Evolutionary conservation across 2,329 filamentous ascomycete species (phyloP).

Genomic region (Fusarium anguioides): DNA sequence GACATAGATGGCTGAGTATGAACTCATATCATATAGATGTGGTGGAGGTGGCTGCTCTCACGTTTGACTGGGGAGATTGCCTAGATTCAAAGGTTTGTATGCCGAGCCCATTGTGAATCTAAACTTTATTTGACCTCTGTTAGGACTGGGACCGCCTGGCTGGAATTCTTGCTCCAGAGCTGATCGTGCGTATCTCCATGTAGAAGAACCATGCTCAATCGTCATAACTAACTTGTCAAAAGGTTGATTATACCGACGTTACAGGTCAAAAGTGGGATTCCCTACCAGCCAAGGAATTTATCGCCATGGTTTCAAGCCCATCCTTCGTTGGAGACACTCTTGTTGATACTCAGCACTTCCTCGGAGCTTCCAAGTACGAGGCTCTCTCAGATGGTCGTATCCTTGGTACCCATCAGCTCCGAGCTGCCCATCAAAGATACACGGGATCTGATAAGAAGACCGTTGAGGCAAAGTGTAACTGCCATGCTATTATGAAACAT

Average conservation of each 20-base stretch:
- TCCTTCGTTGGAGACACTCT: conserved; percentile 8
- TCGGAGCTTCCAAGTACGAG: conserved; percentile 1
- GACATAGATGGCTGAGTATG: too few species aligned
- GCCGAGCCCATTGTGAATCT: accelerated
- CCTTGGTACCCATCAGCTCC: neutral
- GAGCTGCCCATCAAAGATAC: conserved; percentile 15
- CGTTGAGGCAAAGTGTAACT: conserved; percentile 4
- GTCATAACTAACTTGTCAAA: neutral
- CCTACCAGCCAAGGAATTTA: conserved; percentile 1
- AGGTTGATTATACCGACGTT: conserved; percentile 5
- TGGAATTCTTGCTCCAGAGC: neutral
- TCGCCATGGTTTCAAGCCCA: conserved; percentile 1
- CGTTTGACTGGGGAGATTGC: conserved; percentile 7
- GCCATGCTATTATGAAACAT: conserved; percentile 7
- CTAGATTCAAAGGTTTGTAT: neutral
- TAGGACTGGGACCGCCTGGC: conserved; percentile 4
- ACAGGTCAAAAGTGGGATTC: neutral
- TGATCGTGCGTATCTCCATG: neutral
- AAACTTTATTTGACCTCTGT: neutral
- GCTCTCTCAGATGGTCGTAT: neutral
- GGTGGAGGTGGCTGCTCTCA: neutral
- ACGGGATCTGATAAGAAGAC: neutral
- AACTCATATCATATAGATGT: neutral
- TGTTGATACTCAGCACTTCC: conserved; percentile 5
- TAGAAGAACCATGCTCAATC: accelerated